Base-by-base conservation (phyloP, 768 basidiomycete genomes). In the Agrocybe praecox region DNA sequence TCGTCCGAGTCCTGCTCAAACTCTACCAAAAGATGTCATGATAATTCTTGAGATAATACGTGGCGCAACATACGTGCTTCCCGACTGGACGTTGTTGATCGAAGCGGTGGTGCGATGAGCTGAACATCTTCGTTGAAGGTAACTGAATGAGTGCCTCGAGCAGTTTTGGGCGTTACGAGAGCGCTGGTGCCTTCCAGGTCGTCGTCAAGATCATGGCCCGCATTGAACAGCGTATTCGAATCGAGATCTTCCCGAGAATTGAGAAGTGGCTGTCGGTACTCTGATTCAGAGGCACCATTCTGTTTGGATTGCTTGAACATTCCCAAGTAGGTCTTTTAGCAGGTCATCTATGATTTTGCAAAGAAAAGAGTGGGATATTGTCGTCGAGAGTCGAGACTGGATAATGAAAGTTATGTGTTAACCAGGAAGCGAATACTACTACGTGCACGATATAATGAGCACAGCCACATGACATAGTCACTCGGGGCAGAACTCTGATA, bases 1-100 rank as follows among this genome's bases (percentile, higher is more conserved):
- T 92, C 92, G 69, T 95, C 93, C 0, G 84, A 77, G 66, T 96
- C 94, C 18, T 91, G 81, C 12, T 96, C 94, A 69, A 79, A 96
- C 67, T 91, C 93, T 95, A 63, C 6, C 48, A 44, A 46, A 57
- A 34, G 15, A n/a, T 44, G 46, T 52, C 29, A 50, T 54, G 11
- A 24, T 44, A 18, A 19, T 23, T 18, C 42, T 22, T 17, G 34
- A 17, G 14, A 22, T 26, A 23, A 10, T 14, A 42, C 46, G 44
- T 14, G n/a, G 49, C 55, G 56, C 61, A 67, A 84, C 89, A 70
- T 69, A 93, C 92, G 90, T 69, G 86, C 77, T 76, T 94, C 92
- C 55, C 93, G 86, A 67, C 92, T 93, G 52, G 86, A 75, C 24
- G 78, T 72, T 21, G 88, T 92, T 19, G 91, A 94, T 68, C 85